Evolutionary conservation across 1,284 basidiomycete genomes (phyloP).

Genomic region (Leucoagaricus sp.): DNA sequence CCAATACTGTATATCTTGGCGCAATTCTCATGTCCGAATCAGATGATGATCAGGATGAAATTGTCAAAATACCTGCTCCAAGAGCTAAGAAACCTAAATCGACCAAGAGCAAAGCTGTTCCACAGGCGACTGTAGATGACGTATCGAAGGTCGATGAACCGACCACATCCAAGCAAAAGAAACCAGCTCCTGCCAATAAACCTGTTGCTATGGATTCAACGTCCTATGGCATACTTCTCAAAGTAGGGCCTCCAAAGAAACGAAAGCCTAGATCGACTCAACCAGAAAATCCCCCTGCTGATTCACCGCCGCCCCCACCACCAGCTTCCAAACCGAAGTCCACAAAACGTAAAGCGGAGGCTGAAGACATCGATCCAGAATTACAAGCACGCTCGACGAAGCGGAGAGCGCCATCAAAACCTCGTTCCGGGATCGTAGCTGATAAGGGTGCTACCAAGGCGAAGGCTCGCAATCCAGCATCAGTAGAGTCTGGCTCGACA

Average conservation of each 20-base stretch:
- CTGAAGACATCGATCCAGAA: neutral
- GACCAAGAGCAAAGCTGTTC: neutral
- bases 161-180: neutral
- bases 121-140: too few species aligned
- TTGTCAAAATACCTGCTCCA: neutral
- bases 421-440: neutral
- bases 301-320: neutral
- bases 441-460: neutral
- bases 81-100: neutral
- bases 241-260: neutral
- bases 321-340: neutral
- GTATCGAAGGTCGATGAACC: neutral
- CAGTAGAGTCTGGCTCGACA: neutral
- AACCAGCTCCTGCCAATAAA: neutral
- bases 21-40: neutral
- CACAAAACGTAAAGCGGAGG: neutral
- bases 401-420: neutral
- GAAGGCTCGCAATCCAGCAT: neutral
- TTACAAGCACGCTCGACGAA: neutral
- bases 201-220: too few species aligned
- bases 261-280: neutral
- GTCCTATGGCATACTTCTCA: too few species aligned
- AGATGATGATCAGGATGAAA: conserved; percentile 1
- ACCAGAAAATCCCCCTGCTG: neutral
- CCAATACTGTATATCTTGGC: neutral